Evolutionary conservation across 331 rosid genomes (phyloP).

Genomic region (Stylosanthes scabra): DNA sequence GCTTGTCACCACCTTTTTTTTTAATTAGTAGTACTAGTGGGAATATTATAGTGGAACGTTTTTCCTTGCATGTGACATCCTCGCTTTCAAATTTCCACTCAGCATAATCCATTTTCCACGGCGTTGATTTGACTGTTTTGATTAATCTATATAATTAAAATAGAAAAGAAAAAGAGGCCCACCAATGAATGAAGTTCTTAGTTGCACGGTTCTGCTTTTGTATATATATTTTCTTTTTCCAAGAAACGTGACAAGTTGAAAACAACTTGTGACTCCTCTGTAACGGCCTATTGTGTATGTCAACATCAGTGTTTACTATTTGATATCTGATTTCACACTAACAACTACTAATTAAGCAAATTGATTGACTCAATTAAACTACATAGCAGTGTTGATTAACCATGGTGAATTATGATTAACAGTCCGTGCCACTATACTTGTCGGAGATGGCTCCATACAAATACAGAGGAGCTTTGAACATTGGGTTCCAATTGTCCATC

Average conservation of each 20-base stretch:
- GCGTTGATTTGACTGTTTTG: constrained; percentile 21
- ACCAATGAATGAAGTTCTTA: neutral
- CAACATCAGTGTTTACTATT: neutral
- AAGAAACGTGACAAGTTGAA: constrained; percentile 15
- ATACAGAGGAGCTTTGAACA: constrained; percentile 84
- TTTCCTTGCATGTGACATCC: constrained; percentile 50
- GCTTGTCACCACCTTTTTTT: neutral
- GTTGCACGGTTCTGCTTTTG: neutral
- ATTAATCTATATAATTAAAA: neutral
- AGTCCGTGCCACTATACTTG: constrained; percentile 90
- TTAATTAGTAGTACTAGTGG: constrained; percentile 14
- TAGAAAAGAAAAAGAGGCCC: neutral
- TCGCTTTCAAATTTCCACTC: neutral
- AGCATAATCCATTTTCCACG: constrained; percentile 35
- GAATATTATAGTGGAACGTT: constrained; percentile 34
- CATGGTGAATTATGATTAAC: constrained; percentile 6
- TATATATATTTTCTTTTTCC: no score
- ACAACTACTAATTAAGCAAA: neutral
- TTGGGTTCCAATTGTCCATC: constrained; percentile 84
- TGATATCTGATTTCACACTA: neutral
- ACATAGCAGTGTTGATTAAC: neutral
- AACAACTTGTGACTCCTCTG: constrained; percentile 20
- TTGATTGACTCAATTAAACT: no score
- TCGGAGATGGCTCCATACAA: constrained; percentile 97
- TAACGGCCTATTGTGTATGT: neutral